Evolutionary conservation across 2,329 filamentous ascomycete genomes (phyloP).

Genomic region (Botrytis byssoidea): DNA sequence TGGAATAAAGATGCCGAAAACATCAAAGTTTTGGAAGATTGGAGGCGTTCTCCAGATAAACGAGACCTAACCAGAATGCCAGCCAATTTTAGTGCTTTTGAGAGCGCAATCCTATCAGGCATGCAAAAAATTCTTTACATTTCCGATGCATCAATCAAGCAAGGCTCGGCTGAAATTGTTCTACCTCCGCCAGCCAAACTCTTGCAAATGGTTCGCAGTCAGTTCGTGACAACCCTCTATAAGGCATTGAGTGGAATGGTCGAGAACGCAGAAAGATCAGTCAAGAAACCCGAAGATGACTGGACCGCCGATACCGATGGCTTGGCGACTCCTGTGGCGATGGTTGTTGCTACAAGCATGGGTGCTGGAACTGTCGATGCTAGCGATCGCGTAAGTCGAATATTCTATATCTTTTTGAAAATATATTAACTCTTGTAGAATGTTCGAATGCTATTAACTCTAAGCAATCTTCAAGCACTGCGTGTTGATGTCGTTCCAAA

Average conservation of each 20-base stretch:
- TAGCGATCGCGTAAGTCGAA: constrained; percentile 49
- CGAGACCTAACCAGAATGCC: constrained; percentile 92
- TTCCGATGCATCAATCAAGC: constrained; percentile 67
- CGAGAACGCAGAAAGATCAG: constrained; percentile 82
- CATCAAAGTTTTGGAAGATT: constrained; percentile 89
- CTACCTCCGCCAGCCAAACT: constrained; percentile 82
- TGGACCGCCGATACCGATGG: constrained; percentile 39
- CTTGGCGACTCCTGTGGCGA: constrained; percentile 36
- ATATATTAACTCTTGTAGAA: constrained; percentile 56
- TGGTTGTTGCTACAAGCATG: constrained; percentile 42
- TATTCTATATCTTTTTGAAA: background rate
- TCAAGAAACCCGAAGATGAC: constrained; percentile 53
- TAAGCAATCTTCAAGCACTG: constrained; percentile 86
- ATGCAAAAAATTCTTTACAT: constrained; percentile 97
- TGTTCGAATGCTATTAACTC: constrained; percentile 86
- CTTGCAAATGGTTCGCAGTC: constrained; percentile 83
- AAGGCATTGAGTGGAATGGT: constrained; percentile 94
- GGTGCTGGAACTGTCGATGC: constrained; percentile 52
- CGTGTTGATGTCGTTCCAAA: constrained; percentile 79
- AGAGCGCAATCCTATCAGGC: constrained; percentile 74
- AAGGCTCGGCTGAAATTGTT: constrained; percentile 73
- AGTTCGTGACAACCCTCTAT: constrained; percentile 92
- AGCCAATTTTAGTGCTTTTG: constrained; percentile 78
- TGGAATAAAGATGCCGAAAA: constrained; percentile 95
- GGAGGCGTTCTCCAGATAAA: constrained; percentile 78